phyloP scores from a whole-genome alignment of 352 stramenopile species.

The Phytopythium oedochilum region DNA sequence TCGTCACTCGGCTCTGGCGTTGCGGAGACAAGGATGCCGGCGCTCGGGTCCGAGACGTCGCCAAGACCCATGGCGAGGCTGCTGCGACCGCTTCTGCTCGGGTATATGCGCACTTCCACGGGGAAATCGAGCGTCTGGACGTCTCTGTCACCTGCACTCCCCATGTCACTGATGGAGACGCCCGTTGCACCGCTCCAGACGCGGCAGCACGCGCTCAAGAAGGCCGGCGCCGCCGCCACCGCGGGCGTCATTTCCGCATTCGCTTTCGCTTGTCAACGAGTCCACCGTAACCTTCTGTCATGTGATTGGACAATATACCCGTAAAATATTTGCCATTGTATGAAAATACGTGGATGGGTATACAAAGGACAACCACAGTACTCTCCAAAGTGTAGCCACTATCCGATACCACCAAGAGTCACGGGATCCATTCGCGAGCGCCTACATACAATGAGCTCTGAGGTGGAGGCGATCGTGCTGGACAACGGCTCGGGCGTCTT shows the following conservation, averaged over 20 bases:
- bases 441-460: slow-evolving; percentile 4
- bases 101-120: slow-evolving; percentile 6
- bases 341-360: slow-evolving; percentile 1
- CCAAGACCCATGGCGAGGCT: neutral
- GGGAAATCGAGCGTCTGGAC: slow-evolving; percentile 22
- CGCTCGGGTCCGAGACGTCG: neutral
- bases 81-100: neutral
- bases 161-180: slow-evolving; percentile 19
- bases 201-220: slow-evolving; percentile 25
- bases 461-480: slow-evolving; percentile 78
- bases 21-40: neutral
- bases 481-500: slow-evolving; percentile 82
- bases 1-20: neutral
- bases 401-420: neutral
- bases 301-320: slow-evolving; percentile 17
- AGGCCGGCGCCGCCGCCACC: slow-evolving; percentile 6
- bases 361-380: neutral
- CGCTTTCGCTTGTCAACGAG: neutral
- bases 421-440: neutral
- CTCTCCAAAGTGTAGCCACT: slow-evolving; percentile 1
- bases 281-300: neutral
- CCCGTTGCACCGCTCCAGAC: slow-evolving; percentile 37
- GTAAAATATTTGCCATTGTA: slow-evolving; percentile 6
- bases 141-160: slow-evolving; percentile 14
- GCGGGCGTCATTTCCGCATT: neutral